Evolutionary conservation across 2,329 filamentous ascomycete genomes (phyloP), one percentile per base, ranked within the genome.

Genomic region (Nigrospora osmanthi): DNA sequence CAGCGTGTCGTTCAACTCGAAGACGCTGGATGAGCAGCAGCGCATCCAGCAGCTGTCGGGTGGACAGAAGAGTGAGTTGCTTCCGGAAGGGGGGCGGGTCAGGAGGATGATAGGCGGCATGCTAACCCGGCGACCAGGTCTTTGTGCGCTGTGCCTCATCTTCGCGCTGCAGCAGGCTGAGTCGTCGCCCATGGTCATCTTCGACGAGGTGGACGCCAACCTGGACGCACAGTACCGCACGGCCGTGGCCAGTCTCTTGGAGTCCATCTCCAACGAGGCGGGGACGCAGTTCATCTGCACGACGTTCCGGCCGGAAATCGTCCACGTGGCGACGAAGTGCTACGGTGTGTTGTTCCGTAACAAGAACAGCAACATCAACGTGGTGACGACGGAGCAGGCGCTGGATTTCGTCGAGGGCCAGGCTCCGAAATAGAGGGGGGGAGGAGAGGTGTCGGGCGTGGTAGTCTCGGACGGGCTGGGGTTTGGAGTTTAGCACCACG

Each of bases 141-240:
- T 97, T 50, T 97, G 91, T 65, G 93, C 93, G 11, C 80, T 98
- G n/a, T 94, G 93, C 38, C 80, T 98, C 42, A 94, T 98, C 54
- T 98, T 98, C 62, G 93, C 93, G n/a, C 94, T 98, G 54, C 93
- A 98, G 67, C 88, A 90, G 55, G 95, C 91, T 48, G 93, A 98
- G 63, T 93, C 91, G 11, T 94, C 91, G 38, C 93, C 93, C 1
- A 97, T 98, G 75, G 96, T 98, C 63, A 90, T 98, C 58, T 98
- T 98, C 57, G 93, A 98, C 64, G 93, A 98, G 67, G 95, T 98
- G 52, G 93, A 98, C 61, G 93, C 93, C 64, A 98, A 98, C 62
- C 78, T 98, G 19, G 93, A 98, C 63, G 90, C 93, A 1, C 93
- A 98, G 67, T 98, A 98, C 71, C 86, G 93, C 49, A 96, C 93